Percentiles rank a stretch among this genome's conserved stretches.
Evolutionary conservation across 1,139 yeast species (phyloP).

Genomic region (Blastobotrys niveus): DNA sequence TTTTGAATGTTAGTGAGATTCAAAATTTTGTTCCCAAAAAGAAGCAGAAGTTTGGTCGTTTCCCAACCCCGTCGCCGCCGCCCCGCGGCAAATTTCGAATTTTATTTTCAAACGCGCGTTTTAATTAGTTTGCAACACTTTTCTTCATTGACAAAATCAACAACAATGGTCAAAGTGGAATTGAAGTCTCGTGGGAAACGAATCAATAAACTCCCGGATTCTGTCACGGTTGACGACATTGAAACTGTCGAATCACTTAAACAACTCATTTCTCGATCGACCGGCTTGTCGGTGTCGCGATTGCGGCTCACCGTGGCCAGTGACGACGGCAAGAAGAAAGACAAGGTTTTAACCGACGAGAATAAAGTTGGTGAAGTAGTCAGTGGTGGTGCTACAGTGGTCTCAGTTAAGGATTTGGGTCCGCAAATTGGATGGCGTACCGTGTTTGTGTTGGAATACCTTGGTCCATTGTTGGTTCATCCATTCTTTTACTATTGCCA

Average conservation of each 20-base stretch:
- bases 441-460: conserved; percentile 78
- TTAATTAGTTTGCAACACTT: conserved; percentile 14
- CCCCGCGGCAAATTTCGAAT: no score
- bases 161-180: conserved; percentile 24
- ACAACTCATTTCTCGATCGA: conserved; percentile 26
- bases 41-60: no score
- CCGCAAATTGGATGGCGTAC: conserved; percentile 91
- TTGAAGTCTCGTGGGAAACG: conserved; percentile 27
- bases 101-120: conserved; percentile 24
- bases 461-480: conserved; percentile 84
- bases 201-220: conserved; percentile 28
- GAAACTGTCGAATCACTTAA: conserved; percentile 27
- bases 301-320: conserved; percentile 33
- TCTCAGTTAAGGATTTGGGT: conserved; percentile 79
- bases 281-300: conserved; percentile 32
- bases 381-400: conserved; percentile 30
- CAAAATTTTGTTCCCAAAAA: neutral
- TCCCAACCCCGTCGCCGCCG: no score
- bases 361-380: conserved; percentile 32
- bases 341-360: conserved; percentile 36
- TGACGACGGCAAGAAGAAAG: conserved; percentile 34
- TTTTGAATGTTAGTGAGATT: neutral
- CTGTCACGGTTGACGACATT: conserved; percentile 26
- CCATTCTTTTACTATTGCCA: conserved; percentile 52
- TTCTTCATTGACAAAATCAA: neutral